These are phyloP conservation scores for Pythium dissotocum DNA, from an alignment of 352 stramenopile genomes.

Conservation along the genomic window DNA sequence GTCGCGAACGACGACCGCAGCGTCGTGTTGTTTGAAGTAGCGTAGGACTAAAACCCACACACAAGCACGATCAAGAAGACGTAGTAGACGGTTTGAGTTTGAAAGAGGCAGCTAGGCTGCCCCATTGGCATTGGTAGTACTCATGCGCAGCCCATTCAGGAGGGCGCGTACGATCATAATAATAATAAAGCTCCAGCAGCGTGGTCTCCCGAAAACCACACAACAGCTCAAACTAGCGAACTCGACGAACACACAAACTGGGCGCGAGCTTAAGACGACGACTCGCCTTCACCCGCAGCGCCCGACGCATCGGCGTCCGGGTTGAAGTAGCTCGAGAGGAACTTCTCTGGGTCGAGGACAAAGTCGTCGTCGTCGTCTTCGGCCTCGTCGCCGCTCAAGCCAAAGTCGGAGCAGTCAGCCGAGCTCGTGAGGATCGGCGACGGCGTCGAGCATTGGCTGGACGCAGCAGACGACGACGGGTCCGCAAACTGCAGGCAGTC, in stretches of 20 bases:
- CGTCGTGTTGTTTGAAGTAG: conserved; percentile 66
- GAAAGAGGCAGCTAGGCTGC: conserved; percentile 13
- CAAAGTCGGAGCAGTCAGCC: conserved; percentile 32
- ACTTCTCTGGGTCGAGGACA: conserved; percentile 85
- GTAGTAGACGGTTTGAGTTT: background rate
- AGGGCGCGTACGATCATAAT: conserved; percentile 24
- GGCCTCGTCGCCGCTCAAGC: conserved; percentile 50
- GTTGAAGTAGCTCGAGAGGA: conserved; percentile 84
- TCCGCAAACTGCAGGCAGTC: conserved; percentile 24
- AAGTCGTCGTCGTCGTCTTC: conserved; percentile 77
- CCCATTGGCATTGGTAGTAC: conserved; percentile 17
- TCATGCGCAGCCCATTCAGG: conserved; percentile 4
- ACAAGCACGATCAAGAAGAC: background rate
- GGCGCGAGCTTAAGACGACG: background rate
- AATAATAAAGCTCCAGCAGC: conserved; percentile 39
- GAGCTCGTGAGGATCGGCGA: conserved; percentile 31
- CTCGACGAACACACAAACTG: conserved; percentile 14
- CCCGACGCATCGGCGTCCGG: conserved; percentile 21
- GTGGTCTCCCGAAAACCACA: conserved; percentile 23
- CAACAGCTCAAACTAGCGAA: conserved; percentile 25
- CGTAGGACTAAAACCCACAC: background rate
- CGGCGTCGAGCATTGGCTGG: conserved; percentile 25
- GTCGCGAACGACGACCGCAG: conserved; percentile 56
- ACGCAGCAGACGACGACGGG: conserved; percentile 6
- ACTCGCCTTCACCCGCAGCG: background rate